Base-by-base conservation (phyloP, 257 asterid genomes). In the Marsdenia floribunda region DNA sequence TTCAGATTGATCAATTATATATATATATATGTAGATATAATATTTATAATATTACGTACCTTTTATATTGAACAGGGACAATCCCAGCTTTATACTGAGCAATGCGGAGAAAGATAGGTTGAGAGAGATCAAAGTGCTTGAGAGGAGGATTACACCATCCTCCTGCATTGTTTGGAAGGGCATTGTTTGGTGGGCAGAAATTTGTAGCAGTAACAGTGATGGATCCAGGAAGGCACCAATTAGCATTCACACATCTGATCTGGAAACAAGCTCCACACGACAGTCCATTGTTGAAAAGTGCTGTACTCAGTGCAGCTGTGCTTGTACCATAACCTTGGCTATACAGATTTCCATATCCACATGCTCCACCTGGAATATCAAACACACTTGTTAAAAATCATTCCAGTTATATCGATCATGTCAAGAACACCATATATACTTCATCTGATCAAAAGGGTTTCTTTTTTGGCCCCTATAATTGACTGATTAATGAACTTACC, bases 91-190 rank as follows among this genome's bases (percentile, higher is more conserved):
- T 65, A 35, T 80, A 80, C 59, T 75, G 80, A 3, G 83, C 83
- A 0, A 80, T 71, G 59, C 46, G 77, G 24, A 38, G 71, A 63
- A 75, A 80, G 24, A 76, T 65, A 18, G 83, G 83, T 60, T 80
- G 83, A 49, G 83, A 65, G 15, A 79, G 79, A 65, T 79, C 83
- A 55, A 79, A 79, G 68, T 79, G 83, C 65, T 79, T 52, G 33
- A 60, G 53, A 10, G 83, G 83, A 71, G 83, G 79, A 59, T 79
- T 79, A 47, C 83, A 80, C 83, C 83, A 80, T 2, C 83, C 83
- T 65, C 83, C 80, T 0, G 40, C 69, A 68, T 71, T 72, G 24
- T 58, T 75, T 3, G 83, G 74, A 7, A 70, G 80, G 61, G 79
- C 80, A 54, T 9, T 26, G 57, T 75, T 80, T 22, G 83, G 83